Evolutionary conservation across 164 flowering plant species (phyloP).

Genomic region (Buxus sempervirens): DNA sequence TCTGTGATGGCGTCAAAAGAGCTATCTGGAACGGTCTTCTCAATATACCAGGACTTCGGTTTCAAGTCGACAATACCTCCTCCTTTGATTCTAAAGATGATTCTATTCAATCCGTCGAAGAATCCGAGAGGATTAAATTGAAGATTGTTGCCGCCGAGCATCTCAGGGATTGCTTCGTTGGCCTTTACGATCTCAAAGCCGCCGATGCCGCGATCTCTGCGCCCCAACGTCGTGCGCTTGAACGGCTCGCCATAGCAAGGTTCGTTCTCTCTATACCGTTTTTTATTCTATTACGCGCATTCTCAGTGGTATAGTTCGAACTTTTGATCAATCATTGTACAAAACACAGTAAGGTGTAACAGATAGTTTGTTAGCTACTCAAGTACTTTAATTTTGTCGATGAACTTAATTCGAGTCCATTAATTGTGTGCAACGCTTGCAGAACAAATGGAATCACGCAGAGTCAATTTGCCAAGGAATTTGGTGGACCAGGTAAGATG

Average conservation of each 20-base stretch:
- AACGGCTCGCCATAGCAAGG: conserved; percentile 60
- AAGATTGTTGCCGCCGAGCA: conserved; percentile 53
- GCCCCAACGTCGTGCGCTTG: conserved; percentile 50
- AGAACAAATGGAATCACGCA: conserved; percentile 82
- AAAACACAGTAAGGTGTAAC: background rate
- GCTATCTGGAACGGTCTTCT: conserved; percentile 49
- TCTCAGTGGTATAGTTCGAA: background rate
- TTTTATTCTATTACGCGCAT: background rate
- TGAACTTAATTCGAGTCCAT: background rate
- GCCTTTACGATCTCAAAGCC: conserved; percentile 58
- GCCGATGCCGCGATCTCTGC: conserved; percentile 38
- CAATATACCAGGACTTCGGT: conserved; percentile 43
- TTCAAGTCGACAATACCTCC: conserved; percentile 14
- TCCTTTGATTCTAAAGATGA: conserved; percentile 17
- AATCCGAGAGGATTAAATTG: conserved; percentile 43
- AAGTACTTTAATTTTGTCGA: background rate
- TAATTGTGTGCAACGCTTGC: conserved; percentile 13
- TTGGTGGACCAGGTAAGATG: conserved; percentile 58
- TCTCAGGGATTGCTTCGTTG: conserved; percentile 64
- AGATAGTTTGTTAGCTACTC: background rate
- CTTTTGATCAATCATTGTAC: background rate
- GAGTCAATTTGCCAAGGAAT: conserved; percentile 72
- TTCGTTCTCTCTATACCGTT: conserved; percentile 6
- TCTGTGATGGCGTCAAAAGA: conserved; percentile 39
- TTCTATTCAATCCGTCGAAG: conserved; percentile 33